Base-by-base conservation (phyloP, 73 alveolate species). In the Stentor coeruleus region DNA sequence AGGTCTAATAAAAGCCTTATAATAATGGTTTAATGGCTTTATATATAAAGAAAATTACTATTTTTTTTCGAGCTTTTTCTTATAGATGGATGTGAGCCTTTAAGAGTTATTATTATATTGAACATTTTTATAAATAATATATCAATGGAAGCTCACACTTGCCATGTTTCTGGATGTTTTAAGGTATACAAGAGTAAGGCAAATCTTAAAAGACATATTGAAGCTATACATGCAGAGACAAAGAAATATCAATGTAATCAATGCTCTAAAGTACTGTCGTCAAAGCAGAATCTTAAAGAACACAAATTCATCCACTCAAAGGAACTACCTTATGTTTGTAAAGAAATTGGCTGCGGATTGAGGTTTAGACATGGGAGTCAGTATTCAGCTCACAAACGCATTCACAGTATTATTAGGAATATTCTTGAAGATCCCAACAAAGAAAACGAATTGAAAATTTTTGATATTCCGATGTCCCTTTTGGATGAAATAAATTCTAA, bases 341-440 rank as follows among this genome's bases (percentile, higher is more conserved):
- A 57, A 57, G 73, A 57, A 57, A 20, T n/a, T n/a, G n/a, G n/a
- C n/a, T n/a, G 73, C 28, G 73, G 73, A 31, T 20, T 20, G 73
- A 57, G 28, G 73, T 57, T 57, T 57, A n/a, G 73, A n/a, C 66
- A 49, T 49, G 66, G 28, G 20, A 49, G 66, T 49, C 66, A 49
- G 20, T 49, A 49, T 49, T 49, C 66, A 49, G 66, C 66, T 20
- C 66, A 49, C 66, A 49, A 49, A 20, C 66, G 66, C 66, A 49
- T 49, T 20, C 66, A 49, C 66, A 49, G 20, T 20, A 49, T 11
- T 20, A 49, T 49, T 11, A 49, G 20, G 20, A 6, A 11, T 20
- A 49, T 49, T 20, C 66, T n/a, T n/a, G n/a, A n/a, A 49, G 20
- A 20, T 49, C 66, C 6, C 66, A 6, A 20, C 28, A 6, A 20